A percentile compares a stretch with the other conserved stretches of the same genome.
Conservation (phyloP, 2,329 filamentous ascomycete genomes). For the Neoarthrinium moseri region DNA sequence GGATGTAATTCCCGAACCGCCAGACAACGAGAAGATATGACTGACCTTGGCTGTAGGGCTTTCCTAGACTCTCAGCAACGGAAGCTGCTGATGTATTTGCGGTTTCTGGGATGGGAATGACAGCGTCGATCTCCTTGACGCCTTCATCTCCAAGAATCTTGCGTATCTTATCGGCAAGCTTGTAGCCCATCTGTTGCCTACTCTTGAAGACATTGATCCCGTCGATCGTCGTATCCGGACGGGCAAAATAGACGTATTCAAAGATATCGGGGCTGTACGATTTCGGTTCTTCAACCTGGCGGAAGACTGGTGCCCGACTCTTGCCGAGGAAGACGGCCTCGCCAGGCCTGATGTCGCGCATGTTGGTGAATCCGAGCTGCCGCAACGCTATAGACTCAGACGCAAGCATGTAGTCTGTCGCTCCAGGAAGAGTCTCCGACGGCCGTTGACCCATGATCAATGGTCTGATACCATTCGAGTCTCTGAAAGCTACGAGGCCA, state of each 20-base stretch:
- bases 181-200: conserved; percentile 73
- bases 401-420: conserved; percentile 76
- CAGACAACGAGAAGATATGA: neutral
- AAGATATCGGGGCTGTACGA: conserved; percentile 76
- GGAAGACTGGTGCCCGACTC: conserved; percentile 66
- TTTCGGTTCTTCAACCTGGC: conserved; percentile 63
- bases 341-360: conserved; percentile 69
- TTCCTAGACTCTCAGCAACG: conserved; percentile 67
- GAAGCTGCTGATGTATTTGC: conserved; percentile 71
- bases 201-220: conserved; percentile 58
- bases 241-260: conserved; percentile 80
- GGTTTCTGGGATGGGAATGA: conserved; percentile 70
- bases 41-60: conserved; percentile 65
- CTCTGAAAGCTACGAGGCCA: conserved; percentile 75
- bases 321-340: conserved; percentile 78
- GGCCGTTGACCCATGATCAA: conserved; percentile 38
- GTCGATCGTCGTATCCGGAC: conserved; percentile 41
- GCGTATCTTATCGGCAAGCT: conserved; percentile 67
- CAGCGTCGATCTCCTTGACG: conserved; percentile 66
- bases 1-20: neutral
- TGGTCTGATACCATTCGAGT: conserved; percentile 76
- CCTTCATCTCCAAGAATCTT: conserved; percentile 60
- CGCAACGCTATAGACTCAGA: conserved; percentile 74
- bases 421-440: conserved; percentile 49
- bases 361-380: conserved; percentile 68